Conservation (phyloP, 2,329 filamentous ascomycete genomes). For the Coleophoma cylindrospora region DNA sequence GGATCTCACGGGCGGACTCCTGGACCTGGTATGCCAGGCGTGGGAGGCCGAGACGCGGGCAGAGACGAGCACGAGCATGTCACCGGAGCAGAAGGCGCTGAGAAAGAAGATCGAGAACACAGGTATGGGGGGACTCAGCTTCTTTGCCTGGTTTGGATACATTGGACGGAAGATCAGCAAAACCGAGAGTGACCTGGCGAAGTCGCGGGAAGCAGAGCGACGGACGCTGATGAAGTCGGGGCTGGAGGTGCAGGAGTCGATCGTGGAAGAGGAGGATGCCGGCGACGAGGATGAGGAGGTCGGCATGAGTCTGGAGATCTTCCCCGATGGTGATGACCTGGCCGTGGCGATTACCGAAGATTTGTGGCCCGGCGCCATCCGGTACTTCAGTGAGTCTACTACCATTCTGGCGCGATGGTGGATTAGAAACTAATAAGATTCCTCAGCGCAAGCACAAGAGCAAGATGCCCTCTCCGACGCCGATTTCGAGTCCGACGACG, state of each 20-base stretch:
- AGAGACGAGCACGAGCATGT: constrained; percentile 30
- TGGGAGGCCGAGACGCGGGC: constrained; percentile 54
- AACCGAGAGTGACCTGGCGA: constrained; percentile 63
- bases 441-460: constrained; percentile 64
- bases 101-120: constrained; percentile 50
- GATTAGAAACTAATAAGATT: constrained; percentile 29
- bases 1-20: constrained; percentile 78
- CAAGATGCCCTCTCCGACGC: constrained; percentile 60
- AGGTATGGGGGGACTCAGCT: constrained; percentile 64
- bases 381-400: constrained; percentile 75
- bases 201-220: constrained; percentile 54
- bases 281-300: constrained; percentile 49
- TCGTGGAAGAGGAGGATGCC: constrained; percentile 32
- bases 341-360: constrained; percentile 81
- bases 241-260: constrained; percentile 43
- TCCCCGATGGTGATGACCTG: constrained; percentile 80
- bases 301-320: constrained; percentile 72
- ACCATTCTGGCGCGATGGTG: background rate
- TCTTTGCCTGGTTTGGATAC: constrained; percentile 89
- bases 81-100: constrained; percentile 43
- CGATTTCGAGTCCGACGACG: constrained; percentile 64
- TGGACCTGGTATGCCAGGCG: constrained; percentile 66
- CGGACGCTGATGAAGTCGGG: constrained; percentile 37
- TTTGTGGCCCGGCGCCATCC: constrained; percentile 81
- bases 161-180: constrained; percentile 63